Base-by-base conservation (phyloP, 495 filamentous ascomycete species). In the Immersiella caudata region DNA sequence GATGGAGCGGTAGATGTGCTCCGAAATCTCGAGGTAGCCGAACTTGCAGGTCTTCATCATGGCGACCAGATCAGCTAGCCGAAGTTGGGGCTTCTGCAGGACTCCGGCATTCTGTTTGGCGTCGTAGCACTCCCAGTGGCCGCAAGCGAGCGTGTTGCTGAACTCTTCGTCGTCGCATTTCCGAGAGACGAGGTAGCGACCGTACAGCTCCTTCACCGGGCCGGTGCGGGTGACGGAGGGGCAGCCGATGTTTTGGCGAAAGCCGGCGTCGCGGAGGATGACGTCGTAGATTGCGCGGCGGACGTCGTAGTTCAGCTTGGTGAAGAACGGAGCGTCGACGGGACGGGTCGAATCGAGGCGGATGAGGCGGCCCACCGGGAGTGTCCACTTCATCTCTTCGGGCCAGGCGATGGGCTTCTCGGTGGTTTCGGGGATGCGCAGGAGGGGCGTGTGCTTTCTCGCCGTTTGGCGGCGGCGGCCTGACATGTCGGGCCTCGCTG, bases 11-110 rank as follows among this genome's bases (percentile, higher is more conserved):
- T 67, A 70, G 6, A 67, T 46, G 25, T 52, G 60, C 29, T 60
- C 60, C 11, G 65, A 67, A 18, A 70, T 60, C 49, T 70, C 68
- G n/a, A 60, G 68, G 50, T 67, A 70, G 5, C 18, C 67, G 40
- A 68, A 68, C 49, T 68, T 68, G 67, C 61, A 64, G 16, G 60
- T 64, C 25, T 35, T 21, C 67, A 65, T 69, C 21, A 69, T 26
- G 16, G 62, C 27, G 16, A 55, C n/a, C 25, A 68, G 55, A 22
- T 68, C 67, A n/a, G 22, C 36, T 7, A 65, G 40, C 2, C 50
- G 24, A 14, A 56, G 20, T 0, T 52, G 33, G n/a, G 36, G 8
- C 24, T 22, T 35, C 18, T 54, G 21, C 1, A 7, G n/a, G 8
- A n/a, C n/a, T 18, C 50, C 29, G 22, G 29, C 54, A 1, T 26